Conservation (phyloP, 129 eudicot genomes). For the Pulicaria dysenterica region DNA sequence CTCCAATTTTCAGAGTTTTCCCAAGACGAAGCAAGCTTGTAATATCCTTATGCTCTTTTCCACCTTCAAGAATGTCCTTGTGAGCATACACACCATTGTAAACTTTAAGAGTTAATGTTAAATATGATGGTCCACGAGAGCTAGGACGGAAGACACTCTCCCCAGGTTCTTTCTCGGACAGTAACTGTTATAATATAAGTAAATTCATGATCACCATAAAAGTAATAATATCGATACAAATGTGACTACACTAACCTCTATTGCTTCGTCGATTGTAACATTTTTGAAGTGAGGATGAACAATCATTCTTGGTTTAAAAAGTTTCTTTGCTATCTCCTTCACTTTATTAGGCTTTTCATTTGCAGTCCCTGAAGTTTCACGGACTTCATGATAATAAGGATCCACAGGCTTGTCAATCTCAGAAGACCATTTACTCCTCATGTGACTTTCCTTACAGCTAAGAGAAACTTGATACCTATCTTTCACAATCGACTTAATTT, state of each 20-base stretch:
- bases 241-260: slow-evolving; percentile 56
- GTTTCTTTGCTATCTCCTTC: slow-evolving; percentile 89
- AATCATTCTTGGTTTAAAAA: slow-evolving; percentile 84
- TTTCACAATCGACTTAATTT: slow-evolving; percentile 67
- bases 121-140: slow-evolving; percentile 79
- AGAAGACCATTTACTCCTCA: slow-evolving; percentile 66
- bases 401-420: slow-evolving; percentile 52
- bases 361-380: slow-evolving; percentile 40
- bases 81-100: slow-evolving; percentile 85
- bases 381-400: slow-evolving; percentile 73
- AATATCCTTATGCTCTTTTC: slow-evolving; percentile 81
- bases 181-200: slow-evolving; percentile 48
- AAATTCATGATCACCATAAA: slow-evolving; percentile 1
- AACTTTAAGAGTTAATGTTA: slow-evolving; percentile 78
- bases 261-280: slow-evolving; percentile 78
- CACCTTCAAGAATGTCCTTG: slow-evolving; percentile 90
- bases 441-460: slow-evolving; percentile 70
- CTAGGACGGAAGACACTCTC: slow-evolving; percentile 87
- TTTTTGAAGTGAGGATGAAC: slow-evolving; percentile 89
- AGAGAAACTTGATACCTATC: slow-evolving; percentile 80
- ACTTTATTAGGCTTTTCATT: slow-evolving; percentile 67
- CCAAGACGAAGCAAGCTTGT: slow-evolving; percentile 88
- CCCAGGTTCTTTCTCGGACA: slow-evolving; percentile 82
- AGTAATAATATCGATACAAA: neutral
- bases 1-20: slow-evolving; percentile 79